Evolutionary conservation across 2,329 filamentous ascomycete genomes (phyloP).

Genomic region (Hypoxylon sp.): DNA sequence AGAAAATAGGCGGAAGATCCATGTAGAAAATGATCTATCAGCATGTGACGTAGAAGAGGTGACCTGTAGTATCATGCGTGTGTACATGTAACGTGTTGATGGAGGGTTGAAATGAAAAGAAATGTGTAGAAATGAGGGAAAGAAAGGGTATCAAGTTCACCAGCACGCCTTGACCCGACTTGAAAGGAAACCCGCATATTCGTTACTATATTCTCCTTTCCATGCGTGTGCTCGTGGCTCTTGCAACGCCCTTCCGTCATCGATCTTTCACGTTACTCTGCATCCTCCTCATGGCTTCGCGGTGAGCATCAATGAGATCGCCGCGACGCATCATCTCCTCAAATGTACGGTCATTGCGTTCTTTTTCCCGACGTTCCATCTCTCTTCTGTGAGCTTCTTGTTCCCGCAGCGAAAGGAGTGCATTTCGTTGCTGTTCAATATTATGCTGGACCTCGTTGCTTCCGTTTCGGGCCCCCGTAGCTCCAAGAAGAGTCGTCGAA

Average conservation of each 20-base stretch:
- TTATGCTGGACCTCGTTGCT: slow-evolving; percentile 60
- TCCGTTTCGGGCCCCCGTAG: slow-evolving; percentile 47
- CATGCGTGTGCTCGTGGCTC: slow-evolving; percentile 10
- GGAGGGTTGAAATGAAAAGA: slow-evolving; percentile 4
- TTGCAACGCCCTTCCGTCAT: slow-evolving; percentile 13
- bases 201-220: slow-evolving; percentile 17
- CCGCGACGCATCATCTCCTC: slow-evolving; percentile 82
- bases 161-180: slow-evolving; percentile 17
- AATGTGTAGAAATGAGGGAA: slow-evolving; percentile 26
- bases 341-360: slow-evolving; percentile 71
- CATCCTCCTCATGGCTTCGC: slow-evolving; percentile 83
- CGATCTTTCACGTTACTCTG: slow-evolving; percentile 64
- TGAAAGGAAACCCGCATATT: slow-evolving; percentile 24
- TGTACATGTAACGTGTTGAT: not conserved
- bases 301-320: slow-evolving; percentile 80
- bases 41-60: slow-evolving; percentile 7
- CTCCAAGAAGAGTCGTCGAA: slow-evolving; percentile 46
- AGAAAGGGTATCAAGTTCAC: slow-evolving; percentile 44
- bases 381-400: slow-evolving; percentile 71
- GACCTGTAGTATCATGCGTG: not conserved
- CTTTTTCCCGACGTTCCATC: slow-evolving; percentile 67
- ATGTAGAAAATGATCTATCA: not conserved
- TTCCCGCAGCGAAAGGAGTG: slow-evolving; percentile 72
- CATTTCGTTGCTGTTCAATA: slow-evolving; percentile 66
- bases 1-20: slow-evolving; percentile 30